Evolutionary conservation across 2,329 filamentous ascomycete species (phyloP), one percentile per base, ranked within the genome.

Genomic region (Microdochium nivale): DNA sequence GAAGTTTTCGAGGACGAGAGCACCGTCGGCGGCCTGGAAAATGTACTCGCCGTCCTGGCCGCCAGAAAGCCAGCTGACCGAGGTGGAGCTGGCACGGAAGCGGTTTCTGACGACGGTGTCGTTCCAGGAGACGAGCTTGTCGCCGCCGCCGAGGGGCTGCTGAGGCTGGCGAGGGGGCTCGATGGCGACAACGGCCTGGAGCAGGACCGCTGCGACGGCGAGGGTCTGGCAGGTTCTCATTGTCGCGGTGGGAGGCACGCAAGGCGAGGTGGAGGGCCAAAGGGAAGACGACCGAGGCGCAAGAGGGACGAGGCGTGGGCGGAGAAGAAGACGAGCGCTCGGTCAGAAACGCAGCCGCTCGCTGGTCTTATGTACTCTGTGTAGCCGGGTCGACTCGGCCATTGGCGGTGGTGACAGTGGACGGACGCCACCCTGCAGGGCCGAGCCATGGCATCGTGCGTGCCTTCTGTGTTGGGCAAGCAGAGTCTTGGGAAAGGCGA

Each of bases 21-120:
- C 75, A 10, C 77, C 78, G 51, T 73, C 72, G 3, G 66, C 63
- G 51, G 67, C 73, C 47, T 67, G 67, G 47, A 74, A 78, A 58
- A 86, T 78, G 64, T 81, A 85, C 49, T 81, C 74, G 23, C 83
- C 83, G 56, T 87, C 83, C 30, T 73, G 70, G 1, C 77, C 79
- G 3, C 75, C 77, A 9, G 74, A 69, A 3, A 83, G 73, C 83
- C 83, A 87, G 47, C 70, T 71, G 8, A 81, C 72, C 1, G 72
- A 75, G 33, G 72, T 71, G 13, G 72, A 71, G 13, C 69, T 68
- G 1, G 77, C 69, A 1, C 70, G 60, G 55, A 83, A 72, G 5
- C 63, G 70, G 25, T 71, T 67, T 14, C 61, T 64, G 0, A 74
- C 68, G 10, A 77, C 76, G 1, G 80, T 83, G 61, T 83, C 75